Percentiles rank a stretch among this genome's conserved stretches.
Conservation (phyloP, 306 rosid genomes). For the Carpinus viminea region DNA sequence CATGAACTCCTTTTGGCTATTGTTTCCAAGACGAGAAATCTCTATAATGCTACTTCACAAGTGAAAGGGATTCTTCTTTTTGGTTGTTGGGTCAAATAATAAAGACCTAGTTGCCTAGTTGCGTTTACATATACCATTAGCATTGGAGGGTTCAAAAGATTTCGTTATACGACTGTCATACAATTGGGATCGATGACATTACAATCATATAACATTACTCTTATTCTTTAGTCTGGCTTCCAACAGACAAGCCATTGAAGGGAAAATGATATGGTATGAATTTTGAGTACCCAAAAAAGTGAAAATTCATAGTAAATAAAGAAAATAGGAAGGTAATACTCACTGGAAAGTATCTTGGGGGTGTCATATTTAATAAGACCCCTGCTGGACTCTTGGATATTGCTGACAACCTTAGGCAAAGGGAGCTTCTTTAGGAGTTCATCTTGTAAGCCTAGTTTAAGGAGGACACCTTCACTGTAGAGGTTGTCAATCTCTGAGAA, state of each 20-base stretch:
- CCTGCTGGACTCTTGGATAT: slow-evolving; percentile 58
- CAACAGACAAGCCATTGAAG: background rate
- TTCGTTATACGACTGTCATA: background rate
- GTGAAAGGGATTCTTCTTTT: too few species aligned
- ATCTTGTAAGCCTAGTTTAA: slow-evolving; percentile 64
- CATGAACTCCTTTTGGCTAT: too few species aligned
- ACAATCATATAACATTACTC: background rate
- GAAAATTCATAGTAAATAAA: background rate
- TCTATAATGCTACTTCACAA: background rate
- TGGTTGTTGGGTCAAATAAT: background rate
- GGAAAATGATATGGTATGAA: background rate
- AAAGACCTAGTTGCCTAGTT: background rate
- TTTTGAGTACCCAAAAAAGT: background rate
- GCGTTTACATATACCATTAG: background rate
- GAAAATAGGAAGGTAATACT: slow-evolving; percentile 35
- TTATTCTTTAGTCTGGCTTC: background rate
- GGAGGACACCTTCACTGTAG: slow-evolving; percentile 72
- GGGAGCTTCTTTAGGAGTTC: slow-evolving; percentile 67
- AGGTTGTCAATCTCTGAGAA: slow-evolving; percentile 87
- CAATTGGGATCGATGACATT: too few species aligned
- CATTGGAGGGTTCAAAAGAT: background rate
- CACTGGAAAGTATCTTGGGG: slow-evolving; percentile 82
- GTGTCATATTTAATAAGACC: slow-evolving; percentile 75
- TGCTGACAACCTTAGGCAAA: slow-evolving; percentile 53
- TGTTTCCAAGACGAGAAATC: background rate